Base-by-base conservation (phyloP, 257 asterid species). In the Capsicum baccatum region DNA sequence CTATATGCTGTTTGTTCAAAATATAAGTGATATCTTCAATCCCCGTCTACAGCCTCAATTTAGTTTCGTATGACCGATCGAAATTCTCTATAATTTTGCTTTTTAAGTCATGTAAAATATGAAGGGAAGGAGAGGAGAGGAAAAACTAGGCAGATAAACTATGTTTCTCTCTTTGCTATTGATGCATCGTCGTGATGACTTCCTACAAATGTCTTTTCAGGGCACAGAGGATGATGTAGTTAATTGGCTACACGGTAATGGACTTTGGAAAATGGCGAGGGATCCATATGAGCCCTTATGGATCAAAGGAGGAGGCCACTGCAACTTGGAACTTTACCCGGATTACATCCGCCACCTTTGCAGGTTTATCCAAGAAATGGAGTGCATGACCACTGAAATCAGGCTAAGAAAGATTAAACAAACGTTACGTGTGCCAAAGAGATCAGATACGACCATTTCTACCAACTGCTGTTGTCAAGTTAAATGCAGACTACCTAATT, bases 291-390 rank as follows among this genome's bases (percentile, higher is more conserved):
- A 97, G 82, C 99, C 99, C 63, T 87, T 97, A 82, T 97, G 99
- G 99, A 95, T 97, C 62, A 94, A 94, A 90, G 99, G 99, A 21
- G 99, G 99, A 0, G 99, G 99, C 2, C 99, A 97, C 85, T 97
- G 99, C 97, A 97, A 97, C 92, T 89, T 97, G 88, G 99, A 97
- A 92, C 98, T 97, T 8, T 97, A 95, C 83, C 98, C 99, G 0
- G 99, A 97, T 83, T 97, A 97, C 89, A 89, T 97, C 64, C 93
- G 94, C 54, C 99, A 95, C 85, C 97, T 97, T 21, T 91, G 92
- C 89, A 89, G 87, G 86, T 97, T 97, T 82, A 74, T 97, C 60
- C 94, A 93, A 86, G 98, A 97, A 86, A 94, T 97, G 98, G 99
- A 97, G 91, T 90, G 88, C 84, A 88, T 92, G 89, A 97, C 95